Evolutionary conservation across 2,329 filamentous ascomycete genomes (phyloP), one percentile per base, ranked within the genome.

Genomic region (Fusarium chaquense): DNA sequence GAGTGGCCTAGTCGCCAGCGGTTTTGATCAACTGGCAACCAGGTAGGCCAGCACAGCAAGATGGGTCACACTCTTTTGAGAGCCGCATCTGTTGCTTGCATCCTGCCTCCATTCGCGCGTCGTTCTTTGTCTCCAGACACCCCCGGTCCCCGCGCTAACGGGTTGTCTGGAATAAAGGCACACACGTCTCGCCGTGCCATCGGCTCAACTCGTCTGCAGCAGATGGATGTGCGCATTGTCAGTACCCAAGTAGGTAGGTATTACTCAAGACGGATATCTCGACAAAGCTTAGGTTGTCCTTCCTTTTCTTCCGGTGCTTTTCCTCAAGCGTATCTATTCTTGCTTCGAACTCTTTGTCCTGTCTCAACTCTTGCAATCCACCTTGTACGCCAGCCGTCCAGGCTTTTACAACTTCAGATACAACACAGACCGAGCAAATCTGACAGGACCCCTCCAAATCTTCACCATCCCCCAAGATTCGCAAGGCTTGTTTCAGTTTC

Each of bases 1-100:
- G 87, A 88, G 86, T 84, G 85, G 83, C 81, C 83, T 88, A 87
- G 86, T 85, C 83, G 85, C 84, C 75, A 85, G 83, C 84, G 83
- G 81, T 82, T 86, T 85, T 84, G 84, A 88, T 90, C 86, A 89
- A 94, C 90, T 95, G 92, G 92, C 87, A 87, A 89, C 86, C 86
- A 91, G 86, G 85, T 84, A 90, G 90, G 93, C 93, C 93, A 97
- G 86, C 93, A 91, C 93, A 97, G 94, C 93, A 92, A 84, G 83
- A 89, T 88, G 87, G 87, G 87, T 88, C 87, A 87, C 87, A 88
- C 86, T 86, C 81, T 86, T 76, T 76, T 67, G 84, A 89, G 87
- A 89, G 88, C 88, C 88, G 87, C 87, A 90, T 88, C 82, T 30
- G 83, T 81, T 80, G 85, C 85, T 83, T 87, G 86, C 85, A 84